phyloP scores from a whole-genome alignment of 352 stramenopile genomes.

The Phytophthora pseudosyringae region DNA sequence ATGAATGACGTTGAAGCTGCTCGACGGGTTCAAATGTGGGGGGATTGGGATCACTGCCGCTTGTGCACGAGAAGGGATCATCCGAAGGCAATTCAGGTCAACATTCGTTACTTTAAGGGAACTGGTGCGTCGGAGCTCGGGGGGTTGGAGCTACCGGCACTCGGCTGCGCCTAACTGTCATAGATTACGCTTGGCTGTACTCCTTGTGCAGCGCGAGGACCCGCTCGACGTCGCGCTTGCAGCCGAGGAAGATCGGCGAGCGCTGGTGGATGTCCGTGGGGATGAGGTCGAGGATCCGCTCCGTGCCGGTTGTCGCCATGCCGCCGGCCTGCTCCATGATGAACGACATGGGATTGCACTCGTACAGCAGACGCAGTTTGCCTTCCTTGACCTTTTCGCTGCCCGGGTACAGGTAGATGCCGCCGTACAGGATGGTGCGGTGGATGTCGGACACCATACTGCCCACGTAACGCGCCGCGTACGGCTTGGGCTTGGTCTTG shows the following conservation, averaged over 20 bases:
- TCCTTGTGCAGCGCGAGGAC: slow-evolving; percentile 79
- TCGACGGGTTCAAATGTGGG: background rate
- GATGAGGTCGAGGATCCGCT: slow-evolving; percentile 94
- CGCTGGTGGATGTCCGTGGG: slow-evolving; percentile 97
- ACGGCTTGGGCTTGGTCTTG: slow-evolving; percentile 80
- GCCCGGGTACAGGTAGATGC: slow-evolving; percentile 98
- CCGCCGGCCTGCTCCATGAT: slow-evolving; percentile 98
- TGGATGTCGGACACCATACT: slow-evolving; percentile 99
- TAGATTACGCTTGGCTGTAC: slow-evolving; percentile 49
- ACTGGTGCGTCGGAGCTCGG: slow-evolving; percentile 1
- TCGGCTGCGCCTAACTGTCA: slow-evolving; percentile 3
- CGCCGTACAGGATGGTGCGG: slow-evolving; percentile 98
- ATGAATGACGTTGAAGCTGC: background rate
- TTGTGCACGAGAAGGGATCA: too few species aligned
- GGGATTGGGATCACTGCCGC: background rate
- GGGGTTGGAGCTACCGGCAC: background rate
- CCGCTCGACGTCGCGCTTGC: slow-evolving; percentile 86
- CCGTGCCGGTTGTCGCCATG: slow-evolving; percentile 94
- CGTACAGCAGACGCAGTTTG: slow-evolving; percentile 99
- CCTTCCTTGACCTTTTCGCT: slow-evolving; percentile 92
- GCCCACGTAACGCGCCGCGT: slow-evolving; percentile 95
- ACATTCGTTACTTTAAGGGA: slow-evolving; percentile 40
- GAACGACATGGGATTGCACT: slow-evolving; percentile 99
- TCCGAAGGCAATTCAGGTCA: slow-evolving; percentile 7
- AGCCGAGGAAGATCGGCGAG: slow-evolving; percentile 97